Conservation (phyloP, 148 eudicot species). For the Chenopodium berlandieri region DNA sequence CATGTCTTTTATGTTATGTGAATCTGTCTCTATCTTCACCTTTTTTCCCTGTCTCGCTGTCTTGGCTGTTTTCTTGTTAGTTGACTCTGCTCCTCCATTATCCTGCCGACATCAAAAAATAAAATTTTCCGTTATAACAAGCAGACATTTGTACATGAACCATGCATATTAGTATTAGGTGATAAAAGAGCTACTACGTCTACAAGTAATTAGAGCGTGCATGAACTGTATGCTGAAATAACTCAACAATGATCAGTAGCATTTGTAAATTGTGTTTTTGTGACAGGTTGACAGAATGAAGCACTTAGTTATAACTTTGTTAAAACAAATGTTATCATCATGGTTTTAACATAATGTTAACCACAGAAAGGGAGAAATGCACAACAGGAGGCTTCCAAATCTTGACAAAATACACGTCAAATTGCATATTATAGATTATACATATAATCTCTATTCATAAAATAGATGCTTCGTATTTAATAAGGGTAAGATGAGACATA, state of each 20-base stretch:
- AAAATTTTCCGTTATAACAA: neutral
- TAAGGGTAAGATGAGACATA: neutral
- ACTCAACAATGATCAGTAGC: neutral
- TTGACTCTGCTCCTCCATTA: slow-evolving; percentile 28
- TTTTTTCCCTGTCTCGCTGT: slow-evolving; percentile 61
- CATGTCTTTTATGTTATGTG: slow-evolving; percentile 85
- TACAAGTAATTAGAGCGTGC: too few species aligned
- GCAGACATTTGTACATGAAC: neutral
- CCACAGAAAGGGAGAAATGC: neutral
- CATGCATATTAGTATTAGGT: neutral
- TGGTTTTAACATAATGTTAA: neutral
- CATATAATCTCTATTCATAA: neutral
- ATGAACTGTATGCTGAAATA: neutral
- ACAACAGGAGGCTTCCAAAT: neutral
- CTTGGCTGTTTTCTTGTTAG: slow-evolving; percentile 53
- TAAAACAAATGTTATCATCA: neutral
- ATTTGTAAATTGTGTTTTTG: neutral
- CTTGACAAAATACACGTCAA: neutral
- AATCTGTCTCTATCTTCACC: slow-evolving; percentile 70
- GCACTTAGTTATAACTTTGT: neutral
- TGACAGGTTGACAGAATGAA: neutral
- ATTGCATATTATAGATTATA: neutral
- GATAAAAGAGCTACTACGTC: neutral
- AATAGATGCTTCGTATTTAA: neutral
- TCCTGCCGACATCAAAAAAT: slow-evolving; percentile 38